Evolutionary conservation across 371 early-diverging fungal genomes (phyloP), one percentile per base, ranked within the genome.

Genomic region (Lichtheimia ramosa): DNA sequence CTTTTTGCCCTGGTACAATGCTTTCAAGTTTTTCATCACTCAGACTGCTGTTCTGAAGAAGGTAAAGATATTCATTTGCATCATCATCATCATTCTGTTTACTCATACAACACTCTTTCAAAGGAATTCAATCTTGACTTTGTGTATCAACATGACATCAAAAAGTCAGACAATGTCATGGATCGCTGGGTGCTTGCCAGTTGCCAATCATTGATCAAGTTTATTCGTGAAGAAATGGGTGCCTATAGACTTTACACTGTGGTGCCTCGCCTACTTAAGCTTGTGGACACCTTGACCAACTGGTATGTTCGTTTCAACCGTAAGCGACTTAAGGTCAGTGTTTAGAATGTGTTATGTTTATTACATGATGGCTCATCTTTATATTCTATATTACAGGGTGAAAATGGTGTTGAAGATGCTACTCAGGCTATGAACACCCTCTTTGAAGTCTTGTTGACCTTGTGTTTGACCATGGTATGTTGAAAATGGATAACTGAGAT

Each of bases 241-340:
- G 92, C 92, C 27, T 99, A 99, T 83, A 84, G 97, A 54, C 86
- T 99, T 49, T 98, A 98, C 85, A 96, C 96, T 41, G 96, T 99
- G 27, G 92, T 97, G 0, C 94, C 96, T 21, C 89, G 92, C 51
- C 80, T 99, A 63, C 75, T 99, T 62, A 79, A 77, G 59, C 90
- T 98, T 74, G 90, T 99, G 64, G 99, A 99, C 70, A 86, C 92
- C 57, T 83, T 99, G 56, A 99, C 98, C 69, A 99, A 99, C 82
- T 99, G 99, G 99, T 99, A 99, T 77, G 91, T 99, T 63, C 92
- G 99, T 63, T 98, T 99, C 86, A 99, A 99, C 87, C 93, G 99
- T 63, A 93, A 92, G 75, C 88, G 97, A 62, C 83, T 99, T 61
- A 99, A 97, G 90, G 68, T 67, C 54, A 55, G 34, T 34, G 0